Percentiles rank a stretch among this genome's conserved stretches.
phyloP scores from a whole-genome alignment of 2,329 filamentous ascomycete genomes.

The Dendrostoma leiphaemia region DNA sequence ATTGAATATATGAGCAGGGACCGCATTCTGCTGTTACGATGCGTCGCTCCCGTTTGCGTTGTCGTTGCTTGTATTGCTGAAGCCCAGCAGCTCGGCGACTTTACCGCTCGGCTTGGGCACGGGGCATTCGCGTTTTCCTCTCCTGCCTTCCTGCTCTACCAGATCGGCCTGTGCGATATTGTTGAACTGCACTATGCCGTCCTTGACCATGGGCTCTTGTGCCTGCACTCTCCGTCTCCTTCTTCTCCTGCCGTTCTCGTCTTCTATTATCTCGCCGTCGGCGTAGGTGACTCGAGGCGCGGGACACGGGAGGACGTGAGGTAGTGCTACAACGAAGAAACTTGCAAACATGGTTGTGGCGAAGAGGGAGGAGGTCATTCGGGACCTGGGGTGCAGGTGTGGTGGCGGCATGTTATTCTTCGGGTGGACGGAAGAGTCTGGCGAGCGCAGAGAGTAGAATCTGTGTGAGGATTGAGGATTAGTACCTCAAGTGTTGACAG shows the following conservation, averaged over 20 bases:
- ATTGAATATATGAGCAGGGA: neutral
- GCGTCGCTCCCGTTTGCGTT: neutral
- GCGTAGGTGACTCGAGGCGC: slow-evolving; percentile 73
- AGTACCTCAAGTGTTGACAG: too few relatives aligned
- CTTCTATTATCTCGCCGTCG: slow-evolving; percentile 58
- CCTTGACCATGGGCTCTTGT: slow-evolving; percentile 21
- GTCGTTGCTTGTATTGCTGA: slow-evolving; percentile 43
- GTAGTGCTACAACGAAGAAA: slow-evolving; percentile 88
- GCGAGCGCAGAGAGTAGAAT: neutral
- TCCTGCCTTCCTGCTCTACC: slow-evolving; percentile 36
- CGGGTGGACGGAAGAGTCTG: neutral
- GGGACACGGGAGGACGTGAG: slow-evolving; percentile 89
- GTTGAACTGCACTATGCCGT: slow-evolving; percentile 44
- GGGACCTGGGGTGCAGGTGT: slow-evolving; percentile 89
- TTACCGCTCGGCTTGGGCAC: slow-evolving; percentile 83
- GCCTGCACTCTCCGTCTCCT: slow-evolving; percentile 31
- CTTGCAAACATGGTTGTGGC: slow-evolving; percentile 86
- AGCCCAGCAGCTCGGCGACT: slow-evolving; percentile 55
- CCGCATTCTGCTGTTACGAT: neutral
- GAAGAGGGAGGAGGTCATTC: slow-evolving; percentile 91
- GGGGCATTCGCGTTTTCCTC: slow-evolving; percentile 73
- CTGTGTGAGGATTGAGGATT: too few relatives aligned
- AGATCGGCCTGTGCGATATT: slow-evolving; percentile 38
- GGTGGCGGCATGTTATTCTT: slow-evolving; percentile 69
- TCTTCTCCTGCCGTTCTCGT: slow-evolving; percentile 44